Percentiles rank a stretch among this genome's conserved stretches.
These are phyloP conservation scores for Vigna radiata DNA, from an alignment of 306 rosid species.

Conservation along the genomic window DNA sequence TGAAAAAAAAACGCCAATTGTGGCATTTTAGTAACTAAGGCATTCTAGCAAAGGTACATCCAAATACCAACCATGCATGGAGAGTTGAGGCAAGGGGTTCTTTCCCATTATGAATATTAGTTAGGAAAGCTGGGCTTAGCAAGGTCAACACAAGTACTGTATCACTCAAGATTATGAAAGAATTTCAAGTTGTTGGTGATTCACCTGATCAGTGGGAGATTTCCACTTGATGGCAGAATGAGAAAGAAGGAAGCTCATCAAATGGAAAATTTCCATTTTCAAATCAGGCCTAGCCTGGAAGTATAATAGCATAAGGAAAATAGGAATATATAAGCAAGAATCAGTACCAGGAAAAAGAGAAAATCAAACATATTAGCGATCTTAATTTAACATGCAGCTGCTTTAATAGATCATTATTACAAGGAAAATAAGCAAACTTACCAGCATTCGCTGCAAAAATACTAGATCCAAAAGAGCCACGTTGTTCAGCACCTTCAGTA, in stretches of 20 bases:
- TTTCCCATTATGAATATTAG: constrained; percentile 7
- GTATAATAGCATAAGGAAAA: constrained; percentile 41
- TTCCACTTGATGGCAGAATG: constrained; percentile 95
- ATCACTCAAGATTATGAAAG: constrained; percentile 1
- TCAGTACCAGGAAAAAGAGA: neutral
- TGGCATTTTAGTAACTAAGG: constrained; percentile 28
- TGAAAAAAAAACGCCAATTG: constrained; percentile 48
- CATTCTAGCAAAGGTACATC: constrained; percentile 2
- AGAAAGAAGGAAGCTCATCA: constrained; percentile 93
- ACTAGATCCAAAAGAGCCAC: constrained; percentile 91
- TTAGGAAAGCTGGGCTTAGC: constrained; percentile 19
- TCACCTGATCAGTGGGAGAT: constrained; percentile 84
- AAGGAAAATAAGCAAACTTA: constrained; percentile 53
- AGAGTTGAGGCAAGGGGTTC: constrained; percentile 13
- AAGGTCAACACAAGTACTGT: constrained; percentile 29
- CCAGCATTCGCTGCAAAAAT: constrained; percentile 92
- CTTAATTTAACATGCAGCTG: constrained; percentile 29
- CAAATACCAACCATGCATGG: constrained; percentile 17
- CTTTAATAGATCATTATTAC: constrained; percentile 4
- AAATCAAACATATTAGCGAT: constrained; percentile 11
- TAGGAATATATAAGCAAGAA: constrained; percentile 28
- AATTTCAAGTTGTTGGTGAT: constrained; percentile 9
- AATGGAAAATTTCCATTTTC: constrained; percentile 95
- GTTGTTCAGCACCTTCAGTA: constrained; percentile 93
- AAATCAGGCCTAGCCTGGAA: constrained; percentile 92